A percentile compares a stretch with the other conserved stretches of the same genome.
Conservation (phyloP, 106 monocot genomes). For the Acanthochlamys bracteata region DNA sequence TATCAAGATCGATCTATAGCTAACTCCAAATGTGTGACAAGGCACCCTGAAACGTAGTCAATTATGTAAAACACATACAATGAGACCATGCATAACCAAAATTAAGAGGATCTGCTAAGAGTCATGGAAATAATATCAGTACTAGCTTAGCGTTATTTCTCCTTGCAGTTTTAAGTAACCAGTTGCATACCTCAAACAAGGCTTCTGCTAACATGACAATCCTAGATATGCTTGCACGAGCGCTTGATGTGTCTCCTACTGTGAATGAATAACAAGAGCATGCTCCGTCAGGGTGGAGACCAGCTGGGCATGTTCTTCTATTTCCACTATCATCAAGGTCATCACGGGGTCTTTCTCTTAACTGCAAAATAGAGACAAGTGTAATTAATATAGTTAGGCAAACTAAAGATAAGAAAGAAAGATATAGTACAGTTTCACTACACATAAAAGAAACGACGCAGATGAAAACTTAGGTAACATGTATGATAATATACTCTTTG, state of each 20-base stretch:
- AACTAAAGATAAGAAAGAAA: background rate
- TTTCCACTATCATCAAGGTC: conserved; percentile 21
- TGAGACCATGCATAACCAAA: no score
- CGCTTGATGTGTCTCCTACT: conserved; percentile 37
- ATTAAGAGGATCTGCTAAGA: no score
- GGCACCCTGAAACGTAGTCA: no score
- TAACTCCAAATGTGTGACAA: no score
- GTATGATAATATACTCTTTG: background rate
- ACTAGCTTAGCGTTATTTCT: no score
- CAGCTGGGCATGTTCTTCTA: conserved; percentile 42
- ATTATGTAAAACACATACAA: no score
- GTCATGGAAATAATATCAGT: no score
- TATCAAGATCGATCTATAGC: no score
- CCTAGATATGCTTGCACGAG: conserved; percentile 73
- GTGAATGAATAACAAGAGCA: conserved; percentile 59
- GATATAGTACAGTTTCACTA: background rate
- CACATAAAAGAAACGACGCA: background rate
- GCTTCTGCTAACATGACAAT: conserved; percentile 84
- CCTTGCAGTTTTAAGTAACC: background rate
- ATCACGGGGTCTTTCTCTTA: conserved; percentile 37
- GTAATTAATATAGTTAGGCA: background rate
- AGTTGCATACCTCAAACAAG: conserved; percentile 57
- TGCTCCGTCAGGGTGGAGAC: conserved; percentile 68
- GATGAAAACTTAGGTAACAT: background rate
- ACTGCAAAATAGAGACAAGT: conserved; percentile 21